Percentiles rank a stretch among this genome's conserved stretches.
Evolutionary conservation across 2,329 filamentous ascomycete species (phyloP).

Genomic region (Zymoseptoria brevis): DNA sequence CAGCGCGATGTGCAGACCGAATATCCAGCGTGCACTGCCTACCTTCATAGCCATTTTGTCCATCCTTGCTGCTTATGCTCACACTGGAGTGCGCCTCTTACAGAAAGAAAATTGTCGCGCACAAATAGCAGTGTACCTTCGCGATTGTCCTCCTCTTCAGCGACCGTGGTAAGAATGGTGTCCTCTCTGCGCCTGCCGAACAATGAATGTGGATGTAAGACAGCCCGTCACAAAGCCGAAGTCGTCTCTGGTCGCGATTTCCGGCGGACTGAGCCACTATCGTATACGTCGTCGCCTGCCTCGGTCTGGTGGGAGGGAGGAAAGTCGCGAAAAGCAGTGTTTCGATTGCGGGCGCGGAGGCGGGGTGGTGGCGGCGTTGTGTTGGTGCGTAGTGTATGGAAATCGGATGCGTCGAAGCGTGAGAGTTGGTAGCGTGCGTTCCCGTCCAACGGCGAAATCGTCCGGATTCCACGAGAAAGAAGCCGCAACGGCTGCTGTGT

Average conservation of each 20-base stretch:
- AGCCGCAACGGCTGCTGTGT: neutral
- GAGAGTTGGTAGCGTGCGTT: neutral
- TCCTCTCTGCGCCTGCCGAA: neutral
- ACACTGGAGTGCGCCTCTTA: neutral
- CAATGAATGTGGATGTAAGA: neutral
- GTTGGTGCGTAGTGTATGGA: neutral
- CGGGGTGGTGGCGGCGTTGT: neutral
- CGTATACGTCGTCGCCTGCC: neutral
- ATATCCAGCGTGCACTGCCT: neutral
- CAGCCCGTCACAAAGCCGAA: neutral
- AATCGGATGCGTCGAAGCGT: neutral
- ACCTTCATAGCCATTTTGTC: conserved; percentile 14
- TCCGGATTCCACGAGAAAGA: neutral
- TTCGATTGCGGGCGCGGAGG: neutral
- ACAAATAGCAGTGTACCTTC: neutral
- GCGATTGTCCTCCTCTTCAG: neutral
- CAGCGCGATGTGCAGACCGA: neutral
- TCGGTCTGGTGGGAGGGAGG: neutral
- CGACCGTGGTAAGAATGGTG: neutral
- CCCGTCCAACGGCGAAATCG: neutral
- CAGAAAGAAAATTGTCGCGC: neutral
- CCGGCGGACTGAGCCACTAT: neutral
- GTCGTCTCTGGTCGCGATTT: neutral
- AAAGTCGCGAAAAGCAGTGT: neutral
- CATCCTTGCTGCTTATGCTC: neutral